phyloP scores from a whole-genome alignment of 495 filamentous ascomycete species.

The Penicillium tannophilum region DNA sequence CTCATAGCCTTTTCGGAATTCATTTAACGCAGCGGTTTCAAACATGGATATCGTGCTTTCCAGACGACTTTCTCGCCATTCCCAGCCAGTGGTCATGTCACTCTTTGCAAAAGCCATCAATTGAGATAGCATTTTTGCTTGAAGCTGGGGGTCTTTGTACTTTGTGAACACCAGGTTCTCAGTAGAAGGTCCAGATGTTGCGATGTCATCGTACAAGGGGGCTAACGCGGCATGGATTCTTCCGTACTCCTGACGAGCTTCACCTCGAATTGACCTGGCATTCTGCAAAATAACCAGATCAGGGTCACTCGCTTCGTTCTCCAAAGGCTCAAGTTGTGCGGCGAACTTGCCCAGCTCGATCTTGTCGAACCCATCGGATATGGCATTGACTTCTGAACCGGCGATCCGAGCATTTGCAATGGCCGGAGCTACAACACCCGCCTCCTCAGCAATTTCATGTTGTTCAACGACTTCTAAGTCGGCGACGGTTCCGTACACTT shows the following conservation, averaged over 20 bases:
- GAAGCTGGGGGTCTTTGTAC: constrained; percentile 83
- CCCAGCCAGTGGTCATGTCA: constrained; percentile 76
- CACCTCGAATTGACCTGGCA: constrained; percentile 77
- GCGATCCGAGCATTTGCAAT: constrained; percentile 18
- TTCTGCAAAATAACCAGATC: constrained; percentile 67
- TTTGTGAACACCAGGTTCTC: constrained; percentile 83
- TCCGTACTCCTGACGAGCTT: constrained; percentile 87
- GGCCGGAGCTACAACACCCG: constrained; percentile 17
- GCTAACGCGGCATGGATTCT: constrained; percentile 85
- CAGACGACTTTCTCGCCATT: constrained; percentile 67
- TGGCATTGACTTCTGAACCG: constrained; percentile 24
- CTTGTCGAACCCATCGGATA: constrained; percentile 70
- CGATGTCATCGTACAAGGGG: constrained; percentile 86
- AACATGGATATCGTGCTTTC: constrained; percentile 78
- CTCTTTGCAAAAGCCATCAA: constrained; percentile 74
- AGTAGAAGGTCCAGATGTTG: constrained; percentile 67
- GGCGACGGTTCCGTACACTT: constrained; percentile 65
- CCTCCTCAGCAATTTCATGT: constrained; percentile 44
- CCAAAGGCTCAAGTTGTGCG: constrained; percentile 15
- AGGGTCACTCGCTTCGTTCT: constrained; percentile 37
- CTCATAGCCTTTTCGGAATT: constrained; percentile 91
- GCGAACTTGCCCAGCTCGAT: constrained; percentile 50
- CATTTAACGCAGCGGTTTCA: constrained; percentile 83
- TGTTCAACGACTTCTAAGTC: constrained; percentile 58
- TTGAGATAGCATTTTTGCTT: constrained; percentile 85